Percentiles rank a stretch among this genome's conserved stretches.
phyloP scores from a whole-genome alignment of 2,329 filamentous ascomycete species.

The Tolypocladium tropicale region DNA sequence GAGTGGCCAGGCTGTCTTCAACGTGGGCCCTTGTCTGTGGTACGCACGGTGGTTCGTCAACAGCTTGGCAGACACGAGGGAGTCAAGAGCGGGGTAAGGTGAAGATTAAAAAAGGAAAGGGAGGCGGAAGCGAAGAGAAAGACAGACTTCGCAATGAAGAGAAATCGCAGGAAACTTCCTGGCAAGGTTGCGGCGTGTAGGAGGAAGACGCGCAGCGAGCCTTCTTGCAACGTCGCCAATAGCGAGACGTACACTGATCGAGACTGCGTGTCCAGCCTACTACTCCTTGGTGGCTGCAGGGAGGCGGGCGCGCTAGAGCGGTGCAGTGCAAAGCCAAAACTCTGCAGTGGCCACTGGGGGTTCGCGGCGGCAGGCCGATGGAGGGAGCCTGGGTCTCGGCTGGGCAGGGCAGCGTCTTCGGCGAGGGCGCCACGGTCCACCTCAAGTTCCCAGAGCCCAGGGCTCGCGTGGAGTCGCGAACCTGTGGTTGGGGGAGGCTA shows the following conservation, averaged over 20 bases:
- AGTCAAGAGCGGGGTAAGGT: neutral
- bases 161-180: neutral
- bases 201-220: neutral
- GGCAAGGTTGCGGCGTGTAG: neutral
- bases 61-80: neutral
- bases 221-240: neutral
- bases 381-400: neutral
- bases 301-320: neutral
- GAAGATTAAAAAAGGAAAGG: neutral
- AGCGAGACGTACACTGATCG: neutral
- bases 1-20: constrained; percentile 23
- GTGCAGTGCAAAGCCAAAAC: neutral
- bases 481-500: neutral
- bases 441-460: neutral
- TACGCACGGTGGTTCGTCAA: constrained; percentile 7
- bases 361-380: neutral
- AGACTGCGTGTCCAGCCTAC: neutral
- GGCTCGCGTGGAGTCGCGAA: neutral
- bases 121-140: neutral
- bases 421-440: neutral
- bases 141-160: neutral
- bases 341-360: neutral
- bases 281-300: neutral
- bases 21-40: constrained; percentile 8
- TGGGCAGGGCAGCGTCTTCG: neutral